These are phyloP conservation scores for Phyllosticta citribraziliensis DNA, from an alignment of 2,329 filamentous ascomycete species.

Conservation along the genomic window DNA sequence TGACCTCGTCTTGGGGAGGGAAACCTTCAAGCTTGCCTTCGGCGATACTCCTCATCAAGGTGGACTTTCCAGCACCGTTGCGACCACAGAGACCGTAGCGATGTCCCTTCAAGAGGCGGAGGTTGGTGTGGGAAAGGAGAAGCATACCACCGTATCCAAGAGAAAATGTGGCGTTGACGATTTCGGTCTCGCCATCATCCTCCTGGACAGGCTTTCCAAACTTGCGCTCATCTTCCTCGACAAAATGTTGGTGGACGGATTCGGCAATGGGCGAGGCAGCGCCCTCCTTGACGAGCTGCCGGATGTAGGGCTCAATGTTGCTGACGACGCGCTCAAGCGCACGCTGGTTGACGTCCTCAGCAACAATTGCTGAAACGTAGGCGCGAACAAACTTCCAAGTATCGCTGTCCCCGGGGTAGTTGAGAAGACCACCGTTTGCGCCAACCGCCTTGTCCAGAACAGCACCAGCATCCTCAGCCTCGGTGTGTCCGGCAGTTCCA, in stretches of 20 bases:
- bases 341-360: constrained; percentile 78
- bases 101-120: constrained; percentile 89
- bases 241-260: constrained; percentile 65
- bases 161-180: constrained; percentile 96
- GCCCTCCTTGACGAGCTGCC: constrained; percentile 54
- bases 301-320: constrained; percentile 66
- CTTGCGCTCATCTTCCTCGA: constrained; percentile 78
- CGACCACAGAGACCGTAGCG: constrained; percentile 94
- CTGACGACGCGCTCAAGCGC: constrained; percentile 61
- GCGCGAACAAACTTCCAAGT: constrained; percentile 57
- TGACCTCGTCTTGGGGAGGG: constrained; percentile 80
- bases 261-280: constrained; percentile 58
- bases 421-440: constrained; percentile 53
- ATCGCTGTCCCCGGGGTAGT: constrained; percentile 50
- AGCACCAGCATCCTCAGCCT: constrained; percentile 62
- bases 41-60: constrained; percentile 92
- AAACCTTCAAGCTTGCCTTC: constrained; percentile 96
- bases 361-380: constrained; percentile 77
- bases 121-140: constrained; percentile 87
- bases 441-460: constrained; percentile 68
- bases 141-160: constrained; percentile 97
- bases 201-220: constrained; percentile 77
- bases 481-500: constrained; percentile 54
- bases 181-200: constrained; percentile 86
- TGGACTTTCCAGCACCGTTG: constrained; percentile 98